These are phyloP conservation scores for Eremothecium coryli DNA, from an alignment of 1,139 yeast genomes.

Conservation along the genomic window DNA sequence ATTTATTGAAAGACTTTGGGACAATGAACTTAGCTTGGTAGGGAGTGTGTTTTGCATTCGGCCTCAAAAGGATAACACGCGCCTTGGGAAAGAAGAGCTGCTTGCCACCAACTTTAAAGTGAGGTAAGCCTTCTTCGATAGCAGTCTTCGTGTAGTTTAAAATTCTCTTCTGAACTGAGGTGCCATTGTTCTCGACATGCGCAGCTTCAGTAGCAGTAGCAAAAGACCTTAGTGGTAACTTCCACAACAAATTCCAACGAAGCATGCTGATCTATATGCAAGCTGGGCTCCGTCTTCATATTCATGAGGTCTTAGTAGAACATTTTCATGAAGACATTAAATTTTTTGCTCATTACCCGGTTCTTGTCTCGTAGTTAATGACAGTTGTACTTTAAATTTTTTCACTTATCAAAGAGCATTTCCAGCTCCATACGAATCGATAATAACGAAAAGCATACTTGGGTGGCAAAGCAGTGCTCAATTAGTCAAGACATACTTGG, in stretches of 20 bases:
- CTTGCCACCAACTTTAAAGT: slow-evolving; percentile 69
- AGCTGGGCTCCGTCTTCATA: too few relatives aligned
- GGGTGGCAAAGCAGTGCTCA: not conserved
- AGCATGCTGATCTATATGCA: slow-evolving; percentile 9
- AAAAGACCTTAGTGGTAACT: slow-evolving; percentile 12
- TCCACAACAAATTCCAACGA: slow-evolving; percentile 8
- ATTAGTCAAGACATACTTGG: not conserved
- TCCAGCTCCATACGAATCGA: too few relatives aligned
- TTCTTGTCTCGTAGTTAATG: too few relatives aligned
- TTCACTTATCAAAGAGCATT: too few relatives aligned
- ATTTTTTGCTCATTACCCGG: too few relatives aligned
- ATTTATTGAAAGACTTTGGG: slow-evolving; percentile 81
- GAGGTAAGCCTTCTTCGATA: slow-evolving; percentile 59
- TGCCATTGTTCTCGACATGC: not conserved
- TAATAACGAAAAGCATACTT: not conserved
- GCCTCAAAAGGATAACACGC: slow-evolving; percentile 65
- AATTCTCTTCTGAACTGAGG: slow-evolving; percentile 19
- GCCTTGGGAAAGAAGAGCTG: slow-evolving; percentile 78
- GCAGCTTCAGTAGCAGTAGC: slow-evolving; percentile 16
- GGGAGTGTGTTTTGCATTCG: slow-evolving; percentile 91
- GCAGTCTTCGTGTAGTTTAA: slow-evolving; percentile 41
- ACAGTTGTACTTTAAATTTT: too few relatives aligned
- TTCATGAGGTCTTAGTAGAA: too few relatives aligned
- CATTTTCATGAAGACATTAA: too few relatives aligned
- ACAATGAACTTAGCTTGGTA: slow-evolving; percentile 91